A percentile compares a stretch with the other conserved stretches of the same genome.
Evolutionary conservation across 257 asterid genomes (phyloP).

Genomic region (Hygrophila difformis): DNA sequence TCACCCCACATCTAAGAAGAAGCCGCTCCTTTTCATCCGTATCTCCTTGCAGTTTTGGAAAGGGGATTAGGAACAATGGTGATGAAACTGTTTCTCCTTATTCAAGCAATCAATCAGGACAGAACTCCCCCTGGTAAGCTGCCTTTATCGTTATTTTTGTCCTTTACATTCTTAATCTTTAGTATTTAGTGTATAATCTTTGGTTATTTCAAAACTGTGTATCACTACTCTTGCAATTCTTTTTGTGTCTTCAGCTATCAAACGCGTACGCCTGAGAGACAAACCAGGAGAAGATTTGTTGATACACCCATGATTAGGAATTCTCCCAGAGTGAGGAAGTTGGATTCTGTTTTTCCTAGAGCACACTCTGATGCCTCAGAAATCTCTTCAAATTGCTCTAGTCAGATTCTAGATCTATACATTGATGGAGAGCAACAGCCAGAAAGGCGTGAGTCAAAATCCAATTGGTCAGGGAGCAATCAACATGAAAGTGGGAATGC

Average conservation of each 20-base stretch:
- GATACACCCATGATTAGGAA: conserved; percentile 29
- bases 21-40: conserved; percentile 87
- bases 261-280: conserved; percentile 79
- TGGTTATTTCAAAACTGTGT: conserved; percentile 3
- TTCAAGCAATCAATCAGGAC: conserved; percentile 42
- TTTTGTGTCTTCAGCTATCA: conserved; percentile 35
- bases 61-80: conserved; percentile 23
- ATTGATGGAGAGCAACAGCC: conserved; percentile 86
- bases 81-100: conserved; percentile 57
- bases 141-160: conserved; percentile 2
- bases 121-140: conserved; percentile 49
- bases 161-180: neutral
- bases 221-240: conserved; percentile 8
- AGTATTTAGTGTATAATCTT: neutral
- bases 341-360: conserved; percentile 26
- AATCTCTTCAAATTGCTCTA: conserved; percentile 67
- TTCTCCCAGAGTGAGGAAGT: conserved; percentile 35
- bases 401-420: conserved; percentile 80
- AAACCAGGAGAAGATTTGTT: conserved; percentile 21
- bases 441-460: conserved; percentile 30
- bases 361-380: conserved; percentile 59
- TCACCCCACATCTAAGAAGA: conserved; percentile 66
- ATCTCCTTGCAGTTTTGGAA: conserved; percentile 42
- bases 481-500: conserved; percentile 35
- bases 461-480: conserved; percentile 27